Base-by-base conservation (phyloP, 208 protist genomes). In the Trypanosoma scelopori region DNA sequence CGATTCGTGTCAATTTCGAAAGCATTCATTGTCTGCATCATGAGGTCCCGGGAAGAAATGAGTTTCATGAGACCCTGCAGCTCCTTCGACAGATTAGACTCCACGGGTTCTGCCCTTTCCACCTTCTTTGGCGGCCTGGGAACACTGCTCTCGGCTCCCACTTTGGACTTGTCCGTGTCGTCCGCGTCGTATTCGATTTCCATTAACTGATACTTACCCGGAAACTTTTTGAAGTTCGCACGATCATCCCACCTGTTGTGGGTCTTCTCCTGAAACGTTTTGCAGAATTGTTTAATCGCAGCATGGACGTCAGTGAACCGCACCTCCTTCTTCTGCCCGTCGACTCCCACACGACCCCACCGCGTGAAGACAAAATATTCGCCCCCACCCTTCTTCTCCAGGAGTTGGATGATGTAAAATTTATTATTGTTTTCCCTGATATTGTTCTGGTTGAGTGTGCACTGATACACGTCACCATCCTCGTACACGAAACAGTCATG, bases 401-500 rank as follows among this genome's bases (percentile, higher is more conserved):
- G 69, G 0, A 93, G 70, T 74, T 97, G 89, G 22, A 95, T 61
- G n/a, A 93, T 64, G 69, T 93, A 95, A 67, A 86, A 94, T 65
- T 93, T 93, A 67, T 94, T 96, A 56, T 91, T 95, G 74, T 93
- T 94, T 25, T 52, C 32, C 25, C 57, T 32, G 16, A 89, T 75
- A 65, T 97, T 88, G 1, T 85, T 92, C 60, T 94, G 85, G 51
- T 95, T 95, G 48, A 97, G 74, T 35, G 77, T 92, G 65, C 78
- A 90, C 72, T 92, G 87, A 52, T 77, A 91, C 32, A 95, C 78
- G 13, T 47, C 30, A 25, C 71, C 66, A 23, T 65, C 65, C 62
- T 93, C 81, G 28, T 82, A 73, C 56, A 91, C 71, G 62, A 87
- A 84, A 62, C 70, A 89, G 41, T 48, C 65, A 61, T 76, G 71